These are phyloP conservation scores for Toxicodendron radicans DNA, from an alignment of 345 rosid genomes.

Conservation along the genomic window DNA sequence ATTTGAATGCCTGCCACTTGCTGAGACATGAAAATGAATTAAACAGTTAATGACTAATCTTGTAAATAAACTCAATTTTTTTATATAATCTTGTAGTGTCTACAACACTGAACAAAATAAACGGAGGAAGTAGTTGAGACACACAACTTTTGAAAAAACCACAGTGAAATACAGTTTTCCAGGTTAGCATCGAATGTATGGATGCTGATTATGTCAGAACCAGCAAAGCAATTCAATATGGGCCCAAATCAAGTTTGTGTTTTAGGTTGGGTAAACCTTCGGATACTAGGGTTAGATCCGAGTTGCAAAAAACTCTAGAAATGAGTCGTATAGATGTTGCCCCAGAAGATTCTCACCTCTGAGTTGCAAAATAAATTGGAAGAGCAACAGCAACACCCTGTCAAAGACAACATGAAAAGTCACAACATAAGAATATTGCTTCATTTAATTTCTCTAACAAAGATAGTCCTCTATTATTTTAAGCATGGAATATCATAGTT, in stretches of 20 bases:
- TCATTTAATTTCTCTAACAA: neutral
- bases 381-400: slow-evolving; percentile 99
- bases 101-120: neutral
- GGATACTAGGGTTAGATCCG: neutral
- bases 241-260: neutral
- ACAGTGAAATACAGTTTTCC: neutral
- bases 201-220: neutral
- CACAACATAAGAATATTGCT: neutral
- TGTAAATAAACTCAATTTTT: neutral
- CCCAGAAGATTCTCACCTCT: slow-evolving; percentile 58
- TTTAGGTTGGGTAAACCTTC: neutral
- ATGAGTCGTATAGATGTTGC: neutral
- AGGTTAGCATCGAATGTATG: neutral
- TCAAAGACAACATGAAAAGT: slow-evolving; percentile 17
- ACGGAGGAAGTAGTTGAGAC: neutral
- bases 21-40: slow-evolving; percentile 44
- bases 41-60: slow-evolving; percentile 15
- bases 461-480: slow-evolving; percentile 4
- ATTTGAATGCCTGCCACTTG: slow-evolving; percentile 99
- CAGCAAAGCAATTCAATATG: neutral
- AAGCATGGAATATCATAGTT: slow-evolving; percentile 1
- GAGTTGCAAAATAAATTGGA: slow-evolving; percentile 94
- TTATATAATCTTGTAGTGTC: neutral
- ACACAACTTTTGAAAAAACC: neutral
- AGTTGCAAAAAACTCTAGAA: neutral